A percentile compares a stretch with the other conserved stretches of the same genome.
Conservation (phyloP, 805 yeast genomes). For the Hanseniaspora meyeri region DNA sequence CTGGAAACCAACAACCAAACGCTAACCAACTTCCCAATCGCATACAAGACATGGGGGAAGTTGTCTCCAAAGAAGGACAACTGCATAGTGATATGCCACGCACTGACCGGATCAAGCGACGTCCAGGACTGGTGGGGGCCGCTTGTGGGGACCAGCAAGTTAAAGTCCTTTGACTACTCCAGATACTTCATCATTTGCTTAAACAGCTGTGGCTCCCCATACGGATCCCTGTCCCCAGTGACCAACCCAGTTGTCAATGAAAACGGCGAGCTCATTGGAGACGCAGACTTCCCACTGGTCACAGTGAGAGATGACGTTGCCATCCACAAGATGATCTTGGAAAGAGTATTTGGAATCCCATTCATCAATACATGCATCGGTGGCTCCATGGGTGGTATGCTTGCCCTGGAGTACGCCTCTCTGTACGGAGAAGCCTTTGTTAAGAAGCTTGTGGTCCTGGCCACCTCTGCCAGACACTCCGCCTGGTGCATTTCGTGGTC, state of each 20-base stretch:
- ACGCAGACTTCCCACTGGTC: slow-evolving; percentile 89
- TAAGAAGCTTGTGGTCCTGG: slow-evolving; percentile 61
- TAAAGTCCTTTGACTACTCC: slow-evolving; percentile 76
- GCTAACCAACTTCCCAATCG: slow-evolving; percentile 68
- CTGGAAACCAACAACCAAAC: slow-evolving; percentile 60
- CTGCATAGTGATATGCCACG: slow-evolving; percentile 86
- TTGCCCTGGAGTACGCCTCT: slow-evolving; percentile 70
- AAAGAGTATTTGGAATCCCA: slow-evolving; percentile 40
- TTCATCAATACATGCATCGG: slow-evolving; percentile 80
- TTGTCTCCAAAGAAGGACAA: slow-evolving; percentile 59
- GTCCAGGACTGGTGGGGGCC: slow-evolving; percentile 99
- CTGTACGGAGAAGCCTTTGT: slow-evolving; percentile 59
- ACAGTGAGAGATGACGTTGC: slow-evolving; percentile 88
- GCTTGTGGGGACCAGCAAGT: slow-evolving; percentile 55
- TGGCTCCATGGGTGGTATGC: slow-evolving; percentile 99
- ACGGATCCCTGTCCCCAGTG: slow-evolving; percentile 88
- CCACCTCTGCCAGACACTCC: slow-evolving; percentile 86
- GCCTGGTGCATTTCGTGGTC: slow-evolving; percentile 99
- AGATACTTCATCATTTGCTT: slow-evolving; percentile 76
- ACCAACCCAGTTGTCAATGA: slow-evolving; percentile 45
- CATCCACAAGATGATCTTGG: slow-evolving; percentile 58
- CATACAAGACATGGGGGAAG: slow-evolving; percentile 91
- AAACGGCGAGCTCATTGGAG: slow-evolving; percentile 64
- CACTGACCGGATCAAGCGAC: slow-evolving; percentile 89
- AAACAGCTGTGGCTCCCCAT: slow-evolving; percentile 91